phyloP scores from a whole-genome alignment of 2,329 filamentous ascomycete genomes.

The Lachnellula occidentalis region DNA sequence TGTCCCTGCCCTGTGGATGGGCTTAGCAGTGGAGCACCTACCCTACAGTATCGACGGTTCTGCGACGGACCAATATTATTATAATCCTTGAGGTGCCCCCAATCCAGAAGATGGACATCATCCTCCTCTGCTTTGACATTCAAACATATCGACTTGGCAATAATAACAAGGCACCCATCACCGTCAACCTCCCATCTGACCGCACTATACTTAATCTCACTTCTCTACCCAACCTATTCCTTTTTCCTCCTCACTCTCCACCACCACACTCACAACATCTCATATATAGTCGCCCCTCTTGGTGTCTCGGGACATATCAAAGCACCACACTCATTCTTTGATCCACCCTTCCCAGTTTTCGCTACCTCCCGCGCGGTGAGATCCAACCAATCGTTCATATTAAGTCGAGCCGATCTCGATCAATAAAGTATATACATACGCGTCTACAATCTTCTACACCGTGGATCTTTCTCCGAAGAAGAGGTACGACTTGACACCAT shows the following conservation, averaged over 20 bases:
- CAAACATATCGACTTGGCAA: conserved; percentile 13
- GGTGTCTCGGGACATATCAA: conserved; percentile 25
- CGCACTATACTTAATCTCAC: conserved; percentile 28
- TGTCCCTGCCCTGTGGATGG: conserved; percentile 3
- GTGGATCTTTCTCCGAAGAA: conserved; percentile 12
- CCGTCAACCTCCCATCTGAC: conserved; percentile 16
- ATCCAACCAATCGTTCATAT: conserved; percentile 1
- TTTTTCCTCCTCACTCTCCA: background rate
- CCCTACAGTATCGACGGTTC: conserved; percentile 3
- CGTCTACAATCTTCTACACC: conserved; percentile 5
- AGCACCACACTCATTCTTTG: conserved; percentile 9
- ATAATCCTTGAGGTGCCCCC: conserved; percentile 15
- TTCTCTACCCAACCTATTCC: conserved; percentile 11
- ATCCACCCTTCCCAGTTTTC: conserved; percentile 10
- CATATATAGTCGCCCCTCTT: conserved; percentile 23
- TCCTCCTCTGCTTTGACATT: conserved; percentile 4
- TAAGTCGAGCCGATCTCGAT: background rate
- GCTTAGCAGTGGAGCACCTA: conserved; percentile 4
- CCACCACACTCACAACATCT: background rate
- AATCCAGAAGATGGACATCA: conserved; percentile 3
- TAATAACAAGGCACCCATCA: conserved; percentile 20
- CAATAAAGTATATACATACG: conserved; percentile 3
- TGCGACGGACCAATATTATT: conserved; percentile 13
- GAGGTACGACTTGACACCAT: conserved; percentile 15
- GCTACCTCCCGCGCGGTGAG: conserved; percentile 7